Percentiles rank a stretch among this genome's conserved stretches.
phyloP scores from a whole-genome alignment of 805 yeast genomes.

The Teunomyces pallodes region DNA sequence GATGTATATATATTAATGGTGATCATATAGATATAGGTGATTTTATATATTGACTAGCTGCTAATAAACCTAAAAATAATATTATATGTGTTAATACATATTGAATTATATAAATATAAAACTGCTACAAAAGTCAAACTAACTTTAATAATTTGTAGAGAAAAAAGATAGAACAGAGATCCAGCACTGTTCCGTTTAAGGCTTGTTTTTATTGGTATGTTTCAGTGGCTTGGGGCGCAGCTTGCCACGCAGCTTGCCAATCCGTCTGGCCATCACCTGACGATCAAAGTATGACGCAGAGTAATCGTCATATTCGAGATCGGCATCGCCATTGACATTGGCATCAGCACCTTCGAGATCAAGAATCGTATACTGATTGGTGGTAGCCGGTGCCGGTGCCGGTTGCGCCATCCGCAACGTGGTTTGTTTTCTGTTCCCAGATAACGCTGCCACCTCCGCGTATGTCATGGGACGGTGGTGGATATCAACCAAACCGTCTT shows the following conservation, averaged over 20 bases:
- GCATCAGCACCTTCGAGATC: constrained; percentile 9
- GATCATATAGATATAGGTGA: too few species aligned
- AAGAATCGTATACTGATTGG: constrained; percentile 17
- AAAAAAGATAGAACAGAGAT: neutral
- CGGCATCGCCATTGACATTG: constrained; percentile 3
- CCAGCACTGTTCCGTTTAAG: neutral
- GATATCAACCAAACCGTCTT: constrained; percentile 35
- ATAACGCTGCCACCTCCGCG: constrained; percentile 40
- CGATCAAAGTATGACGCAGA: neutral
- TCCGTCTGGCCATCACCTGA: neutral
- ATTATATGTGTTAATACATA: too few species aligned
- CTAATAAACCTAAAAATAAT: too few species aligned
- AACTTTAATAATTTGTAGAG: neutral
- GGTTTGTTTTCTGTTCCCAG: constrained; percentile 1
- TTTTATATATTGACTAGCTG: too few species aligned
- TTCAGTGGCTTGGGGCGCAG: neutral
- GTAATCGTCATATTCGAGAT: constrained; percentile 9
- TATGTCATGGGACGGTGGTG: constrained; percentile 35
- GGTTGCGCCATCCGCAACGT: constrained; percentile 3
- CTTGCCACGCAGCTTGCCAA: neutral
- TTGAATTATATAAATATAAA: too few species aligned
- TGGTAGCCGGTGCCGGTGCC: constrained; percentile 8
- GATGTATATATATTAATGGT: too few species aligned
- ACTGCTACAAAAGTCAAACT: neutral
- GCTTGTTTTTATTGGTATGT: neutral